Evolutionary conservation across 1,284 basidiomycete species (phyloP).

Genomic region (Cystobasidium pallidum): DNA sequence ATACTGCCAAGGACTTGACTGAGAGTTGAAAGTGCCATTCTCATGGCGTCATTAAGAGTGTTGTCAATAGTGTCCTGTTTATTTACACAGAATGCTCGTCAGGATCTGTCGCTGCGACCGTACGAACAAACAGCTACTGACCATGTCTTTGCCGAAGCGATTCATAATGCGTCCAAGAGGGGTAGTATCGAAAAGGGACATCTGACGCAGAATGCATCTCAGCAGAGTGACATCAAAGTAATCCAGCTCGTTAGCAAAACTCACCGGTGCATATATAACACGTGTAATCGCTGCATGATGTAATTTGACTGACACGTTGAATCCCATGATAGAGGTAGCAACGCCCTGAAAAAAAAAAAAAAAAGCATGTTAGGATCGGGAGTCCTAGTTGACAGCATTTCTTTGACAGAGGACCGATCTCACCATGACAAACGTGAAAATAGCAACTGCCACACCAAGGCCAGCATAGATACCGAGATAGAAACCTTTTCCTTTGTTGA

Average conservation of each 20-base stretch:
- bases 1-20: constrained; percentile 72
- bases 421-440: constrained; percentile 66
- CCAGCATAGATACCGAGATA: constrained; percentile 74
- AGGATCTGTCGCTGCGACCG: background rate
- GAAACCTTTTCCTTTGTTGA: constrained; percentile 58
- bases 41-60: constrained; percentile 68
- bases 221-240: too few species aligned
- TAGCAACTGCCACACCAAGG: constrained; percentile 63
- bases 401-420: background rate
- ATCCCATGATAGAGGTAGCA: constrained; percentile 48
- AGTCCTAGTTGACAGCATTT: constrained; percentile 23
- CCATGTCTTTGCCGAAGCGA: constrained; percentile 66
- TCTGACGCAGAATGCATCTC: constrained; percentile 34
- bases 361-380: background rate
- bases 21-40: constrained; percentile 71
- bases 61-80: constrained; percentile 77
- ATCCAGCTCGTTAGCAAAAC: background rate
- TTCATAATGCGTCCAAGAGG: constrained; percentile 85
- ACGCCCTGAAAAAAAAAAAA: constrained; percentile 30
- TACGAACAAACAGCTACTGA: background rate
- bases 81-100: background rate
- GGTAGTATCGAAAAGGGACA: constrained; percentile 80
- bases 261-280: constrained; percentile 66
- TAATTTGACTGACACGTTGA: constrained; percentile 48
- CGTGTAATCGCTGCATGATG: constrained; percentile 64